Percentiles rank a stretch among this genome's conserved stretches.
Conservation (phyloP, 495 filamentous ascomycete species). For the Monascus purpureus region DNA sequence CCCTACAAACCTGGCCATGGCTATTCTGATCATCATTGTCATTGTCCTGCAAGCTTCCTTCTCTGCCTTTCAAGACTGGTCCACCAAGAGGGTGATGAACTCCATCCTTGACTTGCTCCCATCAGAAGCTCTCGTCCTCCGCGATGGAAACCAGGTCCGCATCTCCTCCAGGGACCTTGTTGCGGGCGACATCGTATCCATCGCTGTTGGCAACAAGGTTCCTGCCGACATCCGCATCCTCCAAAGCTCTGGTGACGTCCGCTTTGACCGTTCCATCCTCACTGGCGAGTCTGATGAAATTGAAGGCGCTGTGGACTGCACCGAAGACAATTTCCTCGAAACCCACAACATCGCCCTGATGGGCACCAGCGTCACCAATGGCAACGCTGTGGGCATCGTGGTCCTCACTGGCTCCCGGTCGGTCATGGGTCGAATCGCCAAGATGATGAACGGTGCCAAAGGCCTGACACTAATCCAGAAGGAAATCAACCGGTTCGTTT, state of each 20-base stretch:
- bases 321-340: slow-evolving; percentile 60
- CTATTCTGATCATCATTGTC: slow-evolving; percentile 51
- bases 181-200: slow-evolving; percentile 50
- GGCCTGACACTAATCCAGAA: slow-evolving; percentile 49
- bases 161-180: slow-evolving; percentile 46
- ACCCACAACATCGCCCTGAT: slow-evolving; percentile 59
- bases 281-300: slow-evolving; percentile 57
- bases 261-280: slow-evolving; percentile 58
- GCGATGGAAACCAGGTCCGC: slow-evolving; percentile 36
- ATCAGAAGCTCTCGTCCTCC: slow-evolving; percentile 45
- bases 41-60: slow-evolving; percentile 59
- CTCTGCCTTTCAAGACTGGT: slow-evolving; percentile 56
- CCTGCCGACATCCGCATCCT: slow-evolving; percentile 60
- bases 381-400: slow-evolving; percentile 48
- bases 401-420: slow-evolving; percentile 45
- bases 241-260: slow-evolving; percentile 47
- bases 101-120: slow-evolving; percentile 55
- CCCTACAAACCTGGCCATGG: slow-evolving; percentile 51
- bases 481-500: slow-evolving; percentile 54
- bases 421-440: slow-evolving; percentile 57
- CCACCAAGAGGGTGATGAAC: slow-evolving; percentile 48
- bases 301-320: slow-evolving; percentile 42
- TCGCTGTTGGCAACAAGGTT: slow-evolving; percentile 56
- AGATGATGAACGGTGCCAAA: slow-evolving; percentile 50
- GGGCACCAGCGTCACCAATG: slow-evolving; percentile 55